phyloP scores from a whole-genome alignment of 2,329 filamentous ascomycete genomes.

The Phyllosticta citribraziliensis region DNA sequence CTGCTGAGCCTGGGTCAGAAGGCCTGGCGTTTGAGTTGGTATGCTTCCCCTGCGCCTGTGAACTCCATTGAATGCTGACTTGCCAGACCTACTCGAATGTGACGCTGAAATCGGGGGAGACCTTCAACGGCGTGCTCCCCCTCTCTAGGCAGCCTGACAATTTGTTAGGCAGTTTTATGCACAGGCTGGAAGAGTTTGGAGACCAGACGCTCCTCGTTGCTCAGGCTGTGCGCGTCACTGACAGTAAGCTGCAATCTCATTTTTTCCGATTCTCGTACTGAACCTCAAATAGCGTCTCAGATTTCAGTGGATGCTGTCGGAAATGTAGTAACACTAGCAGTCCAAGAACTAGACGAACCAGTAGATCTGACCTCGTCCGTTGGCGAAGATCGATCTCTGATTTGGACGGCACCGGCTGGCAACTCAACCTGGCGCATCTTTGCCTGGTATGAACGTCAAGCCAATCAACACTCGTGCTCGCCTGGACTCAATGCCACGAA shows the following conservation, averaged over 20 bases:
- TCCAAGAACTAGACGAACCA: not conserved
- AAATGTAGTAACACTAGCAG: not conserved
- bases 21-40: slow-evolving; percentile 15
- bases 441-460: slow-evolving; percentile 15
- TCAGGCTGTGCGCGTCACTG: slow-evolving; percentile 12
- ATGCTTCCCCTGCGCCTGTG: not conserved
- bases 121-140: slow-evolving; percentile 12
- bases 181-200: slow-evolving; percentile 14
- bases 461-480: slow-evolving; percentile 14
- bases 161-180: slow-evolving; percentile 13
- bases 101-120: slow-evolving; percentile 7
- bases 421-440: slow-evolving; percentile 14
- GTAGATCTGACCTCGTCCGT: slow-evolving; percentile 14
- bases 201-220: slow-evolving; percentile 13
- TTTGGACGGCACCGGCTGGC: slow-evolving; percentile 13
- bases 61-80: not conserved
- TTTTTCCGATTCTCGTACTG: not conserved
- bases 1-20: slow-evolving; percentile 16
- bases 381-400: slow-evolving; percentile 7
- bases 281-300: not conserved
- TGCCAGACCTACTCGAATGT: slow-evolving; percentile 12
- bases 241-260: not conserved
- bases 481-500: slow-evolving; percentile 16
- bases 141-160: slow-evolving; percentile 7
- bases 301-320: not conserved